These are phyloP conservation scores for Aspergillus pseudoterreus DNA, from an alignment of 2,329 filamentous ascomycete genomes.

Conservation along the genomic window DNA sequence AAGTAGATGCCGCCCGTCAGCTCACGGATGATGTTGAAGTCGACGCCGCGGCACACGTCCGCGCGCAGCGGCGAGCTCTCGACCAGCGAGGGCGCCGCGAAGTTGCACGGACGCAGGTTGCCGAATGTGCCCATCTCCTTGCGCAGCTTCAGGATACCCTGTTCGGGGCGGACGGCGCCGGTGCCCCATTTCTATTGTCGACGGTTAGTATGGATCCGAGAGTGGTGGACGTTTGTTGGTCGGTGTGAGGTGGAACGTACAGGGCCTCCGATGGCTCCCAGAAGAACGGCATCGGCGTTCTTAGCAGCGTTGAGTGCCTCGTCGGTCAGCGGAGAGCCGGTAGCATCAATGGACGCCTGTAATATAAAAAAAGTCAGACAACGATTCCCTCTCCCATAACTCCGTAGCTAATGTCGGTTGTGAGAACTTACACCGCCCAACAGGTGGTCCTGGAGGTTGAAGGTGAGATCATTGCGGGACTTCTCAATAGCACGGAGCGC, in stretches of 20 bases:
- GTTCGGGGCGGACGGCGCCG: slow-evolving; percentile 80
- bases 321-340: slow-evolving; percentile 74
- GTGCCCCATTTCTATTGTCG: slow-evolving; percentile 76
- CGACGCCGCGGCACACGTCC: slow-evolving; percentile 76
- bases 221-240: neutral
- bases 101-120: slow-evolving; percentile 94
- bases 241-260: slow-evolving; percentile 40
- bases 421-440: slow-evolving; percentile 75
- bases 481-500: slow-evolving; percentile 76
- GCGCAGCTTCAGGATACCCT: slow-evolving; percentile 84
- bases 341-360: slow-evolving; percentile 83
- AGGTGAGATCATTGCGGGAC: slow-evolving; percentile 66
- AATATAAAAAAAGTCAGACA: neutral
- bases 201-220: neutral
- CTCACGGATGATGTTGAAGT: slow-evolving; percentile 91
- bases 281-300: slow-evolving; percentile 79
- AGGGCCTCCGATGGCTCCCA: slow-evolving; percentile 93
- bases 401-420: neutral
- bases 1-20: slow-evolving; percentile 94
- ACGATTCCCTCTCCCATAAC: neutral
- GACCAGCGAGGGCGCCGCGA: slow-evolving; percentile 81
- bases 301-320: slow-evolving; percentile 79
- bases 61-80: slow-evolving; percentile 83
- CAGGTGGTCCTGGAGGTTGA: slow-evolving; percentile 86
- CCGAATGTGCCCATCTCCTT: slow-evolving; percentile 93